Conservation (phyloP, 148 eudicot genomes). For the Silene latifolia region DNA sequence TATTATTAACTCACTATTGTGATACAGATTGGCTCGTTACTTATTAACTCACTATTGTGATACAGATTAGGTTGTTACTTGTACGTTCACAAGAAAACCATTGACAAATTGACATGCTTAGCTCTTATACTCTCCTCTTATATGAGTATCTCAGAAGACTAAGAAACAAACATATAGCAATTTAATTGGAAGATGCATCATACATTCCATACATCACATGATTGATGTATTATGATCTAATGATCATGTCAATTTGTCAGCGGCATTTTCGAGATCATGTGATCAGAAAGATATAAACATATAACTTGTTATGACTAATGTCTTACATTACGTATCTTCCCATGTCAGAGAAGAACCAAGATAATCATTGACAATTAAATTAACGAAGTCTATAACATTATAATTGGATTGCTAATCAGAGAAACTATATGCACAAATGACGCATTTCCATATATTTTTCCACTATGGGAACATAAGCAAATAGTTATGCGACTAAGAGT, state of each 20-base stretch:
- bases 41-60: no score
- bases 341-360: slow-evolving; percentile 10
- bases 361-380: slow-evolving; percentile 3
- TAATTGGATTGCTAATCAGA: slow-evolving; percentile 9
- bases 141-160: no score
- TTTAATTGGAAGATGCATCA: not conserved
- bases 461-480: not conserved
- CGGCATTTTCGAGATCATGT: slow-evolving; percentile 20
- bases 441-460: not conserved
- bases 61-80: no score
- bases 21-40: no score
- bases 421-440: not conserved
- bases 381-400: slow-evolving; percentile 2
- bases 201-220: not conserved
- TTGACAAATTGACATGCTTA: no score
- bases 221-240: not conserved
- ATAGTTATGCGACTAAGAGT: no score
- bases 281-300: slow-evolving; percentile 16
- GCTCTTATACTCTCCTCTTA: no score
- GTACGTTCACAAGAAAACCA: no score
- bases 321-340: slow-evolving; percentile 12
- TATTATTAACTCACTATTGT: no score
- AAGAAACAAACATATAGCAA: no score
- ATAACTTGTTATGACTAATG: slow-evolving; percentile 11
- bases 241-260: slow-evolving; percentile 19